Evolutionary conservation across 805 yeast species (phyloP).

Genomic region (Maudiozyma turicensis): DNA sequence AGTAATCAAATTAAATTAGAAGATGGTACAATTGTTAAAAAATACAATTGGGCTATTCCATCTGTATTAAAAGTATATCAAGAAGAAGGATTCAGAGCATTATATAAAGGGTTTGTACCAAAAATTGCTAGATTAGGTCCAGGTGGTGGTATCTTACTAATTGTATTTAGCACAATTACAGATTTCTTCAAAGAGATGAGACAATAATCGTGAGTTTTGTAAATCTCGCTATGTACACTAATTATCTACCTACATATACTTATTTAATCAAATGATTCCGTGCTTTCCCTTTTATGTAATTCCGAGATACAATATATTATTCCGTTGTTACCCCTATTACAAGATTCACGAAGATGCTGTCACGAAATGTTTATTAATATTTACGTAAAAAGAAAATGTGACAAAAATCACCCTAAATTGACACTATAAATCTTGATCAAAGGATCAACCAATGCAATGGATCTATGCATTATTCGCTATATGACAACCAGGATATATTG

Average conservation of each 20-base stretch:
- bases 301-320: too few species aligned
- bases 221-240: background rate
- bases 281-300: too few species aligned
- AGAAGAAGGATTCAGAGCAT: constrained; percentile 88
- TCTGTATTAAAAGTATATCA: constrained; percentile 56
- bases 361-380: too few species aligned
- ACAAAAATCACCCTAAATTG: too few species aligned
- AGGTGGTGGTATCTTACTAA: constrained; percentile 96
- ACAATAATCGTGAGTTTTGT: background rate
- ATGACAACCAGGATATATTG: too few species aligned
- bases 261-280: background rate
- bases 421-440: too few species aligned
- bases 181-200: constrained; percentile 65
- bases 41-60: constrained; percentile 89
- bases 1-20: constrained; percentile 22
- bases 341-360: too few species aligned
- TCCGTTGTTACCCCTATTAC: too few species aligned
- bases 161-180: constrained; percentile 92
- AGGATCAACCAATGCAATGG: too few species aligned
- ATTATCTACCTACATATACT: constrained; percentile 4
- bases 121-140: constrained; percentile 97
- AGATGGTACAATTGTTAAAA: constrained; percentile 61
- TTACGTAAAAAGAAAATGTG: too few species aligned
- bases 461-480: too few species aligned
- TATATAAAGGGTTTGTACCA: constrained; percentile 94